A percentile compares a stretch with the other conserved stretches of the same genome.
Conservation (phyloP, 345 rosid species). For the Linum usitatissimum region DNA sequence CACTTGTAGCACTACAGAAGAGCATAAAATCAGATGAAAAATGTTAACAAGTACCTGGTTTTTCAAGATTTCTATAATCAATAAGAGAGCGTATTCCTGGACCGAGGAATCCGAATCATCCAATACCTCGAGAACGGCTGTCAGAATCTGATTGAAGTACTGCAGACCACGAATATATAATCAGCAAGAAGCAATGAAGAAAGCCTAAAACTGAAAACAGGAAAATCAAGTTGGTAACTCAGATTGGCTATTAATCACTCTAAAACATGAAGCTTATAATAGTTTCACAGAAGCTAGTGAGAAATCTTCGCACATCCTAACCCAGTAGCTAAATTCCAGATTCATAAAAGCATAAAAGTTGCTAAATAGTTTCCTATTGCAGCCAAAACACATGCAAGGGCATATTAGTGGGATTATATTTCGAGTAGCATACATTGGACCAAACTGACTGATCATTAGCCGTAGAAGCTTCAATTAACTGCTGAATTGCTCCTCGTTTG, state of each 20-base stretch:
- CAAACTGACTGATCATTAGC: conserved; percentile 66
- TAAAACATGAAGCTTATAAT: background rate
- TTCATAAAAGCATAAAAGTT: background rate
- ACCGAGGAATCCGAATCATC: conserved; percentile 63
- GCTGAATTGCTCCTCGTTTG: conserved; percentile 72
- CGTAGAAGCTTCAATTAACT: conserved; percentile 63
- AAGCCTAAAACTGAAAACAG: background rate
- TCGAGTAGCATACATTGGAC: conserved; percentile 43
- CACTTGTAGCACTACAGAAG: background rate
- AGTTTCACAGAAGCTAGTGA: background rate
- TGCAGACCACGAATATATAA: conserved; percentile 25
- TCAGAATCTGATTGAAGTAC: conserved; percentile 96
- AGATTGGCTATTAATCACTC: background rate
- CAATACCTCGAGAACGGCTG: conserved; percentile 85
- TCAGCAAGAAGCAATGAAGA: background rate
- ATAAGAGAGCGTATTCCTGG: conserved; percentile 63
- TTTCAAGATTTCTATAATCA: conserved; percentile 78
- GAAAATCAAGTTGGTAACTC: background rate
- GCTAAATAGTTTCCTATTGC: background rate
- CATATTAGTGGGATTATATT: background rate
- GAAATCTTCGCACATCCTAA: background rate
- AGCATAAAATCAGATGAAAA: background rate
- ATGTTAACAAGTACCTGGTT: conserved; percentile 50
- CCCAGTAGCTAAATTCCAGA: background rate
- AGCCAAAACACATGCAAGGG: background rate